Conservation (phyloP, 192 early-diverging fungal genomes). For the Ramicandelaber brevisporus region DNA sequence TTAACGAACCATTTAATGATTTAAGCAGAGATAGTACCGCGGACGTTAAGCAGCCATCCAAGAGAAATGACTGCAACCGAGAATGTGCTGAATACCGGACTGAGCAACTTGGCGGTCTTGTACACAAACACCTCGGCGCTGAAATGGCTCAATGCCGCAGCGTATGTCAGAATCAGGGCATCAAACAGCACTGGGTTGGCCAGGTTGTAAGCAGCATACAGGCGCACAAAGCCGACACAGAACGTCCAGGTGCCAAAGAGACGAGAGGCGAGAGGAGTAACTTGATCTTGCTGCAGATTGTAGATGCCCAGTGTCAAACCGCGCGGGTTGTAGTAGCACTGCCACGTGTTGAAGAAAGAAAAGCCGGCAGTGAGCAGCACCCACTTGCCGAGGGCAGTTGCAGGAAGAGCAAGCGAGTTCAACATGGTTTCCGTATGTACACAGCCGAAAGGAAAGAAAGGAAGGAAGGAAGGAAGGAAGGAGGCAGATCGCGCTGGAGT, state of each 20-base stretch:
- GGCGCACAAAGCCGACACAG: conserved; percentile 48
- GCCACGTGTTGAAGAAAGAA: conserved; percentile 64
- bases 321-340: conserved; percentile 48
- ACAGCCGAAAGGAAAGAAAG: background rate
- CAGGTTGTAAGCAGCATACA: conserved; percentile 71
- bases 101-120: conserved; percentile 26
- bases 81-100: conserved; percentile 35
- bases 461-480: too few species aligned
- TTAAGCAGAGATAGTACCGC: too few species aligned
- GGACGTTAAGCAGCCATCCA: too few species aligned
- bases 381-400: conserved; percentile 32
- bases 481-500: too few species aligned
- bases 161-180: conserved; percentile 33
- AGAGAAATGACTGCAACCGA: conserved; percentile 29
- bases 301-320: conserved; percentile 57
- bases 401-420: conserved; percentile 10
- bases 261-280: conserved; percentile 54
- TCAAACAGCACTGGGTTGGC: conserved; percentile 18
- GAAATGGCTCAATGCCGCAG: conserved; percentile 43
- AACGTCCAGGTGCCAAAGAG: conserved; percentile 79
- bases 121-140: conserved; percentile 35
- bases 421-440: conserved; percentile 5
- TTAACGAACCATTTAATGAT: too few species aligned
- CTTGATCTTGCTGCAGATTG: conserved; percentile 20
- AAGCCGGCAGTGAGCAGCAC: conserved; percentile 44